These are phyloP conservation scores for Diutina siamensis DNA, from an alignment of 1,139 yeast genomes.

Conservation along the genomic window DNA sequence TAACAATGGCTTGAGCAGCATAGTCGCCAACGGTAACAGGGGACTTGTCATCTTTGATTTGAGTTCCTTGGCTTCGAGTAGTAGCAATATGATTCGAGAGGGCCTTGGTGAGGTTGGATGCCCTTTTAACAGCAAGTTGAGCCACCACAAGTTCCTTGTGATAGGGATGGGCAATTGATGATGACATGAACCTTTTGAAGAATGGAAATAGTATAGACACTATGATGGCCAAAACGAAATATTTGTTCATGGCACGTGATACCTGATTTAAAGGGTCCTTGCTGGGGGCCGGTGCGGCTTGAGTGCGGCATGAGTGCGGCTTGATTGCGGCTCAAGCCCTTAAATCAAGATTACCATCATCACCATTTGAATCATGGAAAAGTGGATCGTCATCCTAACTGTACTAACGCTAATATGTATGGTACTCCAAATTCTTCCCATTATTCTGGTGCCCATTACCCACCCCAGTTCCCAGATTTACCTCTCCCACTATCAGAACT, in stretches of 20 bases:
- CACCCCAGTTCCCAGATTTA: conserved; percentile 14
- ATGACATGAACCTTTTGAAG: background rate
- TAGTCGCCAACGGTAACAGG: conserved; percentile 97
- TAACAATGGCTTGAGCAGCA: conserved; percentile 90
- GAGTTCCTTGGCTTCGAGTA: conserved; percentile 45
- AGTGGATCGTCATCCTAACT: conserved; percentile 16
- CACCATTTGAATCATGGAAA: no score
- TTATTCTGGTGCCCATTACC: conserved; percentile 55
- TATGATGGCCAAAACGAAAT: background rate
- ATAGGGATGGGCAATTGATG: conserved; percentile 12
- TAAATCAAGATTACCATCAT: no score
- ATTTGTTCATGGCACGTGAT: background rate
- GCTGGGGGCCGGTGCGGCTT: background rate
- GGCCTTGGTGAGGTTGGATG: conserved; percentile 63
- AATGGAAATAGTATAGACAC: background rate
- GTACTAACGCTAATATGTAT: conserved; percentile 18
- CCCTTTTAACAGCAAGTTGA: conserved; percentile 81
- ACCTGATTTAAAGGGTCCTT: background rate
- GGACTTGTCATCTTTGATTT: conserved; percentile 77
- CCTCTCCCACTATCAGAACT: conserved; percentile 25
- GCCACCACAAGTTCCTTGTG: conserved; percentile 63
- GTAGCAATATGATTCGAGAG: conserved; percentile 53
- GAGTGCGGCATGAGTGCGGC: background rate
- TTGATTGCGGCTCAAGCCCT: no score
- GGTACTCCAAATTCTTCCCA: conserved; percentile 30